Evolutionary conservation across 2,329 filamentous ascomycete genomes (phyloP).

Genomic region (Exophiala oligosperma): DNA sequence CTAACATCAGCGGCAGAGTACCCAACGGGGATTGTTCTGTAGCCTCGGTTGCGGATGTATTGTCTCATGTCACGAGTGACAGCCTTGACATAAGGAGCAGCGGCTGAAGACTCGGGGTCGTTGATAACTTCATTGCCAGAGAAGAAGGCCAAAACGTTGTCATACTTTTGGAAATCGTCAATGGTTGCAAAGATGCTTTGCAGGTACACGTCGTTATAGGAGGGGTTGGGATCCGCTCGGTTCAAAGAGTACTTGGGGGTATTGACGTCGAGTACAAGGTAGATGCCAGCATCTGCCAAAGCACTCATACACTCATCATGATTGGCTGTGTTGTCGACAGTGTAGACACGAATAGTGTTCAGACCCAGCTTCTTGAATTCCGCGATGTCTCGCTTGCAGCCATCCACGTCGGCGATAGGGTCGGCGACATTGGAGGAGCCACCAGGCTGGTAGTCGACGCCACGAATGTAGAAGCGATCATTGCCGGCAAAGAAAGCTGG

Average conservation of each 20-base stretch:
- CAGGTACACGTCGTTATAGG: slow-evolving; percentile 86
- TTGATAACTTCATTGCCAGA: slow-evolving; percentile 81
- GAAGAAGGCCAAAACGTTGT: slow-evolving; percentile 86
- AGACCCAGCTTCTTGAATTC: slow-evolving; percentile 83
- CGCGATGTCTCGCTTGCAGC: slow-evolving; percentile 76
- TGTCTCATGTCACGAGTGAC: slow-evolving; percentile 74
- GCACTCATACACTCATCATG: slow-evolving; percentile 85
- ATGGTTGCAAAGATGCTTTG: slow-evolving; percentile 86
- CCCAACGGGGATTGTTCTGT: slow-evolving; percentile 70
- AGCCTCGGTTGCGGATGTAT: slow-evolving; percentile 63
- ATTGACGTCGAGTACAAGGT: slow-evolving; percentile 89
- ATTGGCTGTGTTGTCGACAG: slow-evolving; percentile 78
- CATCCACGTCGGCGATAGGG: slow-evolving; percentile 68
- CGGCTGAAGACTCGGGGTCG: slow-evolving; percentile 62
- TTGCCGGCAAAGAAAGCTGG: slow-evolving; percentile 63
- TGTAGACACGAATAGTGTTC: slow-evolving; percentile 92
- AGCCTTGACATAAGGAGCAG: slow-evolving; percentile 75
- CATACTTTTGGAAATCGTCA: slow-evolving; percentile 77
- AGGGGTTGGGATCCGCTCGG: slow-evolving; percentile 67
- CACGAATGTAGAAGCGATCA: slow-evolving; percentile 55
- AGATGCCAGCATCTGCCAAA: slow-evolving; percentile 82
- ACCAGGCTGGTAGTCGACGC: slow-evolving; percentile 65
- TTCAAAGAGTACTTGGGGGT: slow-evolving; percentile 88
- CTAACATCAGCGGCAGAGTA: slow-evolving; percentile 79
- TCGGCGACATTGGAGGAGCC: slow-evolving; percentile 66